Base-by-base conservation (phyloP, 148 eudicot species). In the Rhododendron kiyosumense region DNA sequence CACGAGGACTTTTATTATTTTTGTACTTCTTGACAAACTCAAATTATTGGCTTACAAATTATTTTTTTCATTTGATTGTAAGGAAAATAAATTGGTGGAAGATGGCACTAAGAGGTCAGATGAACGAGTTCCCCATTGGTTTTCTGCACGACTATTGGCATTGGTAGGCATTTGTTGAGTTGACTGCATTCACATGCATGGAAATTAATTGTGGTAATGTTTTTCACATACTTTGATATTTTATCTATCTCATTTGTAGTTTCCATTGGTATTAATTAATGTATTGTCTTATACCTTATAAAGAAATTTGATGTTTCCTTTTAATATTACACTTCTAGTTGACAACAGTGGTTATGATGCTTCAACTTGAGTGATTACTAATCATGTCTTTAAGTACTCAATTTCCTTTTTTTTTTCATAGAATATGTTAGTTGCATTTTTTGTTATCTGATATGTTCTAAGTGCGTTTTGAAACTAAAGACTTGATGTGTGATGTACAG, bases 141-240 rank as follows among this genome's bases (percentile, higher is more conserved):
- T 91, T 74, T 86, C 89, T 87, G 98, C 98, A 36, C 87, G 86
- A 88, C 91, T 94, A 86, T 48, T 96, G 63, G 88, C 84, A 81
- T 63, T 96, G 96, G 99, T 96, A 91, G 67, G 93, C 88, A 57
- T 69, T 87, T 88, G 22, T 34, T 73, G 26, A 28, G 45, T n/a
- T 73, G 77, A 43, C 79, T 11, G 61, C 76, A 45, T 79, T 32
- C 41, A 26, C 67, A 34, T 86, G 28, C 49, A 10, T 36, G 24
- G 43, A 8, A 10, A n/a, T 38, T 30, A 61, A n/a, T 45, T 45
- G 20, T 4, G 81, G 22, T 30, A 17, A 15, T 43, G 10, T n/a
- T 59, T 80, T 54, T 7, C 8, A 15, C 20, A 4, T 38, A 82
- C 13, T 24, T 48, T 9, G 81, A 7, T 36, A 6, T 61, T 82